Evolutionary conservation across 1,284 basidiomycete species (phyloP).

Genomic region (Amylostereum areolatum): DNA sequence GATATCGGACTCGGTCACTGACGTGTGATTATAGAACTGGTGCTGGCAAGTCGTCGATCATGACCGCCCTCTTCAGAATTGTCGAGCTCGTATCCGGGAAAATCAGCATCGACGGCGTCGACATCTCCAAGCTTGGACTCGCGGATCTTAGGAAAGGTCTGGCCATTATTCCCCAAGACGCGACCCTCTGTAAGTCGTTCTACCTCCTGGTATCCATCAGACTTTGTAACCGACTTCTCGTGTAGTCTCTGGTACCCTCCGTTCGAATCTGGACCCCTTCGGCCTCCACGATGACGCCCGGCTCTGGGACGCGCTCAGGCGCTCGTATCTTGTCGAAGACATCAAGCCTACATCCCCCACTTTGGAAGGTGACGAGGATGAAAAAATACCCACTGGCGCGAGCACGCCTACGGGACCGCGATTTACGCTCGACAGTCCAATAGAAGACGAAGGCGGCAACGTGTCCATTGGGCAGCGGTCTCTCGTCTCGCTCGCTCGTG

Average conservation of each 20-base stretch:
- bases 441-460: conserved; percentile 86
- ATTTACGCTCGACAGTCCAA: conserved; percentile 74
- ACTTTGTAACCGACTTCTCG: conserved; percentile 5
- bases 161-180: conserved; percentile 91
- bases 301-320: conserved; percentile 79
- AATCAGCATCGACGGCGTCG: conserved; percentile 60
- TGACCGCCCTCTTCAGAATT: conserved; percentile 35
- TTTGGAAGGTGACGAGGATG: conserved; percentile 12
- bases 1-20: neutral
- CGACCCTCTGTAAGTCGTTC: conserved; percentile 41
- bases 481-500: conserved; percentile 76
- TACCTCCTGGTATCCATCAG: neutral
- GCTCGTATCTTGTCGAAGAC: conserved; percentile 68
- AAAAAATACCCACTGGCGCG: conserved; percentile 15
- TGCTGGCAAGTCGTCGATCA: conserved; percentile 72
- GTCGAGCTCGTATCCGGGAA: conserved; percentile 62
- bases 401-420: conserved; percentile 26
- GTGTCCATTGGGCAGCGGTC: conserved; percentile 54
- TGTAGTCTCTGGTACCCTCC: conserved; percentile 70
- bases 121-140: conserved; percentile 64
- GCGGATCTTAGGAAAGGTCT: conserved; percentile 59
- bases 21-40: conserved; percentile 45
- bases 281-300: conserved; percentile 66
- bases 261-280: conserved; percentile 82
- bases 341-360: conserved; percentile 20